Conservation (phyloP, 768 basidiomycete genomes). For the Boletus eberwhitei region DNA sequence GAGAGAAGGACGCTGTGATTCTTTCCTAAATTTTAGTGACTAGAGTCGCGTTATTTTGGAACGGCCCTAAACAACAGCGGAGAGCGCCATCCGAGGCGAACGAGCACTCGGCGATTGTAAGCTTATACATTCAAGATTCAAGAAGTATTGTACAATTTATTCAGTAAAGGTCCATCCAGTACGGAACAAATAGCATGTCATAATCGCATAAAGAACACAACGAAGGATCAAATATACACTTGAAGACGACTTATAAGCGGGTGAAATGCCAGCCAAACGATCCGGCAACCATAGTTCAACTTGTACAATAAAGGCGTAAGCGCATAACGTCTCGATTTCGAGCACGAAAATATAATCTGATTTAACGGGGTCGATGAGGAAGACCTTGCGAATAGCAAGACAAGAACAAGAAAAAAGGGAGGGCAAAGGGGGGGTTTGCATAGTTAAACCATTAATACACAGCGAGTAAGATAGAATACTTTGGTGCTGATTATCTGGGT, state of each 20-base stretch:
- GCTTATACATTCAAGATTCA: neutral
- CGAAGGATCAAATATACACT: neutral
- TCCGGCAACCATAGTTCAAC: neutral
- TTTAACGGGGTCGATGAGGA: neutral
- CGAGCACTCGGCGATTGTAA: neutral
- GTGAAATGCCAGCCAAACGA: neutral
- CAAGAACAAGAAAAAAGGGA: neutral
- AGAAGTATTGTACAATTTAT: neutral
- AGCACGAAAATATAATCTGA: slow-evolving; percentile 4
- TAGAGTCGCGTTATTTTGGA: too few relatives aligned
- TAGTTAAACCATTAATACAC: slow-evolving; percentile 27
- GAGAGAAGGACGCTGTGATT: neutral
- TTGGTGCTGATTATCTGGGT: slow-evolving; percentile 18
- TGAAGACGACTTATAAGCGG: neutral
- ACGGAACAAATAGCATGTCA: slow-evolving; percentile 3
- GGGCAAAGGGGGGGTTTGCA: slow-evolving; percentile 13
- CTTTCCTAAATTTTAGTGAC: neutral
- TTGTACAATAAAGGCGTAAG: neutral
- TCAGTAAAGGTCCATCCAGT: neutral
- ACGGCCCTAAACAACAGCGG: neutral
- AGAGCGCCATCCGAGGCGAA: neutral
- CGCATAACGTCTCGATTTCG: slow-evolving; percentile 6
- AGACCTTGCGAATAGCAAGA: neutral
- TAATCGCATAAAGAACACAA: slow-evolving; percentile 6
- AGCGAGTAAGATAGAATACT: slow-evolving; percentile 24